Base-by-base conservation (phyloP, 1,139 yeast species). In the Magnusiomyces suaveolens region DNA sequence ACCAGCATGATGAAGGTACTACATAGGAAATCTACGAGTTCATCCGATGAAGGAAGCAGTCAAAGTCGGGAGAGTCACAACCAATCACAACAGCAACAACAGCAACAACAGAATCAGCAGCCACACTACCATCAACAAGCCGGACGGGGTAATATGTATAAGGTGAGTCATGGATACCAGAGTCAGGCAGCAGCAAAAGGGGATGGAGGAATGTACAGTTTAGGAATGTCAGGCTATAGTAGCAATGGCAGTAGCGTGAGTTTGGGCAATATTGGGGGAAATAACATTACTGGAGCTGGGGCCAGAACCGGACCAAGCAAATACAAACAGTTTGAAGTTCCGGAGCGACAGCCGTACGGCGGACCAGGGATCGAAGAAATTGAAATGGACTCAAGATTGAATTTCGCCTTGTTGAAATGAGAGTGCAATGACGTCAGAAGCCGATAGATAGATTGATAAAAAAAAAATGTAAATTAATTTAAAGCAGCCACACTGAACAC, bases 271-370 rank as follows among this genome's bases (percentile, higher is more conserved):
- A n/a, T n/a, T n/a, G n/a, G n/a, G n/a, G n/a, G n/a, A n/a, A n/a
- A n/a, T n/a, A n/a, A n/a, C n/a, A n/a, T n/a, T n/a, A n/a, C n/a
- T n/a, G n/a, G n/a, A 32, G 36, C 36, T 32, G 36, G 36, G 12
- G 50, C 41, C 26, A 24, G 46, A 16, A 21, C 33, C 3, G 46
- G 38, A 20, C 33, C 36, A 14, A n/a, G n/a, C n/a, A 55, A 44
- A 26, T 56, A 56, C 12, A 58, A 59, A 12, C 63, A 61, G 29
- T 57, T 56, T 26, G 63, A 60, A 41, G 59, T 64, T 6, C 70
- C 70, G 2, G 48, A 60, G 43, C 60, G 70, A 12, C 70, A 67
- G 53, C 70, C 70, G 6, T 33, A 57, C 25, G 70, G 69, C 2
- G 69, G 69, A 2, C 70, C 70, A 1, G 64, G 69, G 6, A 48